Conservation (phyloP, 805 yeast genomes). For the Lipomyces yamadae region DNA sequence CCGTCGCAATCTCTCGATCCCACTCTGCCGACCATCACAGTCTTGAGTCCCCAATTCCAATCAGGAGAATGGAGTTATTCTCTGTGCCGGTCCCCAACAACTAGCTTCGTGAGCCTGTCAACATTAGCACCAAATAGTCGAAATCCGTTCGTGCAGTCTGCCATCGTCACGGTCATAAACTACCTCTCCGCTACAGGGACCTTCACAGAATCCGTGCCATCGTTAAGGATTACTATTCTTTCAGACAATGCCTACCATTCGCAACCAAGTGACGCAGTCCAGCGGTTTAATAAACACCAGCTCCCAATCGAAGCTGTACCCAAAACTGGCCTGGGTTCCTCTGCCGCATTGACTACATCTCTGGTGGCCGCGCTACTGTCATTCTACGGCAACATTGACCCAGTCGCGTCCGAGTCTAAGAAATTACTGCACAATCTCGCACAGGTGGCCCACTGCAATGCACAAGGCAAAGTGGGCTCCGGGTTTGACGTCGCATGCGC, state of each 20-base stretch:
- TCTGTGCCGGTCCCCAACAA: slow-evolving; percentile 35
- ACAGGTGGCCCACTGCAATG: slow-evolving; percentile 88
- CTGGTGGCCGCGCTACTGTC: slow-evolving; percentile 71
- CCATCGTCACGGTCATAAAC: slow-evolving; percentile 59
- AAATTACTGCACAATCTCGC: slow-evolving; percentile 75
- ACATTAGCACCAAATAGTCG: slow-evolving; percentile 15
- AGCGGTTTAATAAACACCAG: slow-evolving; percentile 63
- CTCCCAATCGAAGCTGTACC: slow-evolving; percentile 70
- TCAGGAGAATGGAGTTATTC: slow-evolving; percentile 71
- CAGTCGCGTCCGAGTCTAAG: background rate
- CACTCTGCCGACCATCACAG: slow-evolving; percentile 46
- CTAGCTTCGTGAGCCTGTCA: slow-evolving; percentile 43
- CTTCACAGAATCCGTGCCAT: slow-evolving; percentile 14
- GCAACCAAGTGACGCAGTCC: slow-evolving; percentile 48
- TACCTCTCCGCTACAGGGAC: slow-evolving; percentile 53
- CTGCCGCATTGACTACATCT: slow-evolving; percentile 89
- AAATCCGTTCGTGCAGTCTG: slow-evolving; percentile 79
- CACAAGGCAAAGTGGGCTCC: slow-evolving; percentile 94
- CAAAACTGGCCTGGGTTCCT: slow-evolving; percentile 94
- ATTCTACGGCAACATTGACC: slow-evolving; percentile 49
- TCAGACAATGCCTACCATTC: slow-evolving; percentile 93
- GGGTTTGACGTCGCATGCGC: slow-evolving; percentile 99
- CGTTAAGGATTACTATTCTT: slow-evolving; percentile 61
- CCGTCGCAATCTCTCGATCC: slow-evolving; percentile 41
- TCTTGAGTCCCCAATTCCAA: slow-evolving; percentile 77